Evolutionary conservation across 2,329 filamentous ascomycete genomes (phyloP).

Genomic region (Zopfia rhizophila): DNA sequence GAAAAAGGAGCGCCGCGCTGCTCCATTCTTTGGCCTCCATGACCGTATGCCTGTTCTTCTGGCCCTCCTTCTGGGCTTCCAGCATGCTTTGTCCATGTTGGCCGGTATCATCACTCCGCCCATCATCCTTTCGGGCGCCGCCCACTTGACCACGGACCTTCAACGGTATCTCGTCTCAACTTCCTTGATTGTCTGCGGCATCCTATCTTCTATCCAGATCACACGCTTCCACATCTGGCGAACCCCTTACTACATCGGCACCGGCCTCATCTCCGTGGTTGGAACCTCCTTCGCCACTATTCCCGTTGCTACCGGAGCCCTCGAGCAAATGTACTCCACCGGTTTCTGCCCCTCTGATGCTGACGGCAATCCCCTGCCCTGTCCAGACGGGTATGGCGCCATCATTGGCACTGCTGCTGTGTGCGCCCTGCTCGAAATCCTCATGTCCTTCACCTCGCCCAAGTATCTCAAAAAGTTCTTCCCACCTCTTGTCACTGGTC

Average conservation of each 20-base stretch:
- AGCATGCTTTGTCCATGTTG: constrained; percentile 80
- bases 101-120: constrained; percentile 78
- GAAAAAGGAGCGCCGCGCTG: constrained; percentile 66
- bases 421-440: constrained; percentile 70
- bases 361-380: constrained; percentile 74
- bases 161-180: constrained; percentile 84
- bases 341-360: constrained; percentile 71
- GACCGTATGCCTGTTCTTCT: constrained; percentile 80
- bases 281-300: constrained; percentile 83
- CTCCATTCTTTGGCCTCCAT: constrained; percentile 86
- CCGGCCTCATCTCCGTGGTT: constrained; percentile 81
- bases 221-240: constrained; percentile 77
- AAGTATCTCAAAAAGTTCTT: constrained; percentile 76
- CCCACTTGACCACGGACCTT: constrained; percentile 68
- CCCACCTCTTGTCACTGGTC: constrained; percentile 78
- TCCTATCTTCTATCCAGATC: constrained; percentile 80
- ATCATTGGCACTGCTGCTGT: constrained; percentile 72
- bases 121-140: constrained; percentile 74
- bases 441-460: constrained; percentile 79
- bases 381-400: constrained; percentile 79
- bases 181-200: constrained; percentile 79
- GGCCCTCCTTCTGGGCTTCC: constrained; percentile 78
- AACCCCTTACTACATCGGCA: constrained; percentile 73
- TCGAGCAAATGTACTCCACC: constrained; percentile 80
- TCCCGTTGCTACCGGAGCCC: constrained; percentile 75